phyloP scores from a whole-genome alignment of 805 yeast species.

The Wickerhamomyces mucosus region DNA sequence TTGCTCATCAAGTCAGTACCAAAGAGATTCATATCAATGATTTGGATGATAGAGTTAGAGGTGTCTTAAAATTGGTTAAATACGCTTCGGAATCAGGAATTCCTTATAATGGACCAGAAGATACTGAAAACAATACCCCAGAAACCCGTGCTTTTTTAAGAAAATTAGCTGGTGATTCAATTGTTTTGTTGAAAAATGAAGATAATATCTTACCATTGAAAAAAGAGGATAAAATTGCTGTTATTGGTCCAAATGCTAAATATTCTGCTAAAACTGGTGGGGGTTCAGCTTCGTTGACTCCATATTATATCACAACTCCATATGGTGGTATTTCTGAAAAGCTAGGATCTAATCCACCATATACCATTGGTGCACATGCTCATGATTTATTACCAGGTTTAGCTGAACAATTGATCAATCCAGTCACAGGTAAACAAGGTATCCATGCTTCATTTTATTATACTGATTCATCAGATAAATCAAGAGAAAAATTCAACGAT shows the following conservation, averaged over 20 bases:
- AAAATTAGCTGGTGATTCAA: constrained; percentile 37
- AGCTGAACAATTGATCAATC: constrained; percentile 18
- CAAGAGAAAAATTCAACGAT: constrained; percentile 22
- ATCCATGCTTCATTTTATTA: constrained; percentile 18
- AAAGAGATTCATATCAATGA: constrained; percentile 29
- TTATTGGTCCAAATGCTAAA: constrained; percentile 55
- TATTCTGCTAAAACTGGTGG: constrained; percentile 45
- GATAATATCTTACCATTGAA: constrained; percentile 36
- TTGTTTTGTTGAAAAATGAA: constrained; percentile 51
- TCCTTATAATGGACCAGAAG: constrained; percentile 17
- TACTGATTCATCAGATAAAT: background rate
- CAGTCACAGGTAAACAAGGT: constrained; percentile 19
- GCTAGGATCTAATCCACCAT: constrained; percentile 17
- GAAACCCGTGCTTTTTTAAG: constrained; percentile 35
- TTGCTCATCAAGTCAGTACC: constrained; percentile 32
- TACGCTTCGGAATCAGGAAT: constrained; percentile 31
- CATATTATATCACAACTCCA: constrained; percentile 40
- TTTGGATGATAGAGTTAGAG: constrained; percentile 40
- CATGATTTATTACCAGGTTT: constrained; percentile 27
- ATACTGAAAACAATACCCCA: constrained; percentile 32
- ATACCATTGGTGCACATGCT: constrained; percentile 28
- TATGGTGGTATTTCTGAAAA: constrained; percentile 34
- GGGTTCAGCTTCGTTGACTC: constrained; percentile 46
- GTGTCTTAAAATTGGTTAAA: constrained; percentile 40
- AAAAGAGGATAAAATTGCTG: constrained; percentile 33